Base-by-base conservation (phyloP, 352 stramenopile genomes). In the Phytophthora sp. region DNA sequence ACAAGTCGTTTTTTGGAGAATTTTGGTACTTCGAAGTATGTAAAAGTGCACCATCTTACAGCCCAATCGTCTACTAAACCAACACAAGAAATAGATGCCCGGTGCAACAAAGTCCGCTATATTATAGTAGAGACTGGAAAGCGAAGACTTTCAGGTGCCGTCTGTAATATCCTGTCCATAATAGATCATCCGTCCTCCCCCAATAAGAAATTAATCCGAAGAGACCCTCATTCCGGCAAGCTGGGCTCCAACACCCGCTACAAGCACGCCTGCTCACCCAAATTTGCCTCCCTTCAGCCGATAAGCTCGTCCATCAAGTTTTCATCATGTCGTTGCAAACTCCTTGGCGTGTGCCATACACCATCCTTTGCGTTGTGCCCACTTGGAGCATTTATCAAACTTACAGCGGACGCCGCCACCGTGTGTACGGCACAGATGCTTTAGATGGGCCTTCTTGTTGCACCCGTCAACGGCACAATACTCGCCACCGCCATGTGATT, bases 291-390 rank as follows among this genome's bases (percentile, higher is more conserved):
- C 13, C 61, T 68, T 51, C 36, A 57, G 23, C 26, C 16, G 21
- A 67, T 64, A 64, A 50, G 33, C 38, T 54, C 36, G 23, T 30
- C 18, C 26, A 29, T 60, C 38, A 15, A 15, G 13, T 70, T 60
- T 50, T 57, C 53, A 36, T 79, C 65, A 90, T 38, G 73, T 64
- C 23, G 71, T 82, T 12, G 83, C 68, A 65, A 87, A 80, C 52
- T 93, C 80, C 68, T 95, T 95, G 35, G 88, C 88, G 58, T 95
- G 88, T 46, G 88, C 84, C 88, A 95, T 95, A 69, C 88, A 95
- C 86, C 86, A 95, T 45, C 88, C 88, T 59, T 94, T 95, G 45
- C 87, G 85, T 58, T 96, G 88, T 20, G 88, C 85, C 86, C 88
- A 94, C 63, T 96, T 96, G 35, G 76, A 77, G 58, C 88, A 96